phyloP scores from a whole-genome alignment of 1,284 basidiomycete species.

The Amylostereum chailletii region DNA sequence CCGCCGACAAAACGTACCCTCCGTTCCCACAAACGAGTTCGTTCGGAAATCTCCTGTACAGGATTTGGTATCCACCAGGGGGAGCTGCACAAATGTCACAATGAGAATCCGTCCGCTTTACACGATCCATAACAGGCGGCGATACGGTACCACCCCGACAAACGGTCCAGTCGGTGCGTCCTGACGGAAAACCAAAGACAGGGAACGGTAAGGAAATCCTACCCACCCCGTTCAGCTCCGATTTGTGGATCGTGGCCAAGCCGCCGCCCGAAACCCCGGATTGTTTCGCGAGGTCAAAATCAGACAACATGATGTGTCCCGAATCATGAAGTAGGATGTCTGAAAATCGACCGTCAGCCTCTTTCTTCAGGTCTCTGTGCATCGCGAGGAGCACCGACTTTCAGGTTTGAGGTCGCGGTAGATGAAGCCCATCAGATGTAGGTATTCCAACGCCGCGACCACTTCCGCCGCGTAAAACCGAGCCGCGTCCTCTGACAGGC shows the following conservation, averaged over 20 bases:
- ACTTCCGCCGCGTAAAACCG: constrained; percentile 99
- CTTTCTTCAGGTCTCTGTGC: constrained; percentile 6
- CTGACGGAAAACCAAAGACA: too few relatives aligned
- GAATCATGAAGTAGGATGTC: constrained; percentile 98
- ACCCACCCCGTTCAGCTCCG: constrained; percentile 81
- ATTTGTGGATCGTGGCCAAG: constrained; percentile 85
- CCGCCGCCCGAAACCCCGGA: constrained; percentile 80
- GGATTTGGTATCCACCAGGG: constrained; percentile 91
- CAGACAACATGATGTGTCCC: constrained; percentile 98
- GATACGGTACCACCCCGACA: too few relatives aligned
- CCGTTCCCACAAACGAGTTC: constrained; percentile 98
- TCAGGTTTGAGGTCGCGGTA: constrained; percentile 99
- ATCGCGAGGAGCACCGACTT: constrained; percentile 53
- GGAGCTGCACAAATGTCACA: constrained; percentile 41
- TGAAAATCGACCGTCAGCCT: constrained; percentile 23
- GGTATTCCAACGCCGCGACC: constrained; percentile 93
- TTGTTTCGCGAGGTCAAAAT: constrained; percentile 98
- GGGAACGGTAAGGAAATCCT: background rate
- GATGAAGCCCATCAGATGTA: constrained; percentile 99
- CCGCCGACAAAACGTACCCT: constrained; percentile 51
- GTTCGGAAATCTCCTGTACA: constrained; percentile 98
- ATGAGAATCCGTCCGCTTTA: constrained; percentile 4
- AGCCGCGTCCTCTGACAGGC: constrained; percentile 90
- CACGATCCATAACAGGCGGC: constrained; percentile 7
- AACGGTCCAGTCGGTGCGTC: too few relatives aligned